phyloP scores from a whole-genome alignment of 768 basidiomycete genomes.

The Boletus fagicola region DNA sequence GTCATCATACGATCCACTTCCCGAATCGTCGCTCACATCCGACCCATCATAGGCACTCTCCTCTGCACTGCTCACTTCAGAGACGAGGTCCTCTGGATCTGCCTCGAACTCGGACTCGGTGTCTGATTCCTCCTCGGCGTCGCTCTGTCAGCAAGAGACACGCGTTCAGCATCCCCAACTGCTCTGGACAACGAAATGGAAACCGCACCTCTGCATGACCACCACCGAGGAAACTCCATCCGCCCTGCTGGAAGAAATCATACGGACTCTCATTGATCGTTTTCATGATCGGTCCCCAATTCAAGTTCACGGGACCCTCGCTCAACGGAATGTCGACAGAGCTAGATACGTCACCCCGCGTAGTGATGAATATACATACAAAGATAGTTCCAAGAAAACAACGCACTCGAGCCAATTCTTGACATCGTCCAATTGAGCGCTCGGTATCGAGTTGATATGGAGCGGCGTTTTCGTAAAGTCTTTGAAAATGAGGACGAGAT shows the following conservation, averaged over 20 bases:
- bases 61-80: slow-evolving; percentile 46
- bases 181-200: neutral
- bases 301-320: slow-evolving; percentile 95
- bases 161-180: slow-evolving; percentile 34
- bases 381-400: neutral
- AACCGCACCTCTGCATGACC: slow-evolving; percentile 64
- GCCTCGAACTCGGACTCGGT: slow-evolving; percentile 68
- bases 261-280: slow-evolving; percentile 94
- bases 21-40: slow-evolving; percentile 55
- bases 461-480: slow-evolving; percentile 91
- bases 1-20: slow-evolving; percentile 59
- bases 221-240: slow-evolving; percentile 89
- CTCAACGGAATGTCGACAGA: slow-evolving; percentile 96
- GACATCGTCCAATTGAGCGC: slow-evolving; percentile 88
- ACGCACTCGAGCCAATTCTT: slow-evolving; percentile 98
- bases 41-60: slow-evolving; percentile 57
- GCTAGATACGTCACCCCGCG: slow-evolving; percentile 39
- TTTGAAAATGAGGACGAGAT: slow-evolving; percentile 95
- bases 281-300: slow-evolving; percentile 99
- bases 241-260: slow-evolving; percentile 95
- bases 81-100: slow-evolving; percentile 43
- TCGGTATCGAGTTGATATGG: slow-evolving; percentile 96
- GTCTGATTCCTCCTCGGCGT: slow-evolving; percentile 60
- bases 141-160: slow-evolving; percentile 44
- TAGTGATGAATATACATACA: slow-evolving; percentile 5